Percentiles rank a stretch among this genome's conserved stretches.
Evolutionary conservation across 139 green algal genomes (phyloP).

Genomic region (Chlorella vulgaris): DNA sequence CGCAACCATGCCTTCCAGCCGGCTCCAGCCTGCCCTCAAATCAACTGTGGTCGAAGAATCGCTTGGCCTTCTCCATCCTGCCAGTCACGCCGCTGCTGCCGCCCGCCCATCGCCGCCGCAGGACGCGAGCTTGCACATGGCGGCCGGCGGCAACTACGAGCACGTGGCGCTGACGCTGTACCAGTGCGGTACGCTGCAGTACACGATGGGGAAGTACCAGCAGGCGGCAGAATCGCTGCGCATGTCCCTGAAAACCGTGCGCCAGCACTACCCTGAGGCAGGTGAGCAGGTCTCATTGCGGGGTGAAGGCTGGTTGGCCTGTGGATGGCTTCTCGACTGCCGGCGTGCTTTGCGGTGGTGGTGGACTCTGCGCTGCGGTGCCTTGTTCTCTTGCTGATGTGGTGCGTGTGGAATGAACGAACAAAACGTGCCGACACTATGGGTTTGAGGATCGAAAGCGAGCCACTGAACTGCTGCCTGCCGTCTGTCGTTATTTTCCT

Average conservation of each 20-base stretch:
- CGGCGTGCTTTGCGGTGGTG: no score
- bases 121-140: constrained; percentile 22
- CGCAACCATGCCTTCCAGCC: neutral
- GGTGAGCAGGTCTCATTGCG: neutral
- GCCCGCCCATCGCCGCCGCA: no score
- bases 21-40: no score
- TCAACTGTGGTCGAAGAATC: no score
- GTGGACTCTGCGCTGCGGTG: no score
- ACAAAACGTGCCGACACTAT: no score
- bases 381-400: no score
- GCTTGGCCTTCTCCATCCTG: no score
- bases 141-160: constrained; percentile 3
- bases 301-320: neutral
- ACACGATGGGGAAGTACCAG: constrained; percentile 32
- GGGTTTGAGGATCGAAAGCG: no score
- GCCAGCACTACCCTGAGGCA: constrained; percentile 2
- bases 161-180: constrained; percentile 20
- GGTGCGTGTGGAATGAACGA: no score
- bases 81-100: no score
- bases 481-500: neutral
- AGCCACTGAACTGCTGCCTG: neutral
- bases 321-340: neutral
- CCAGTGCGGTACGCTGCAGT: constrained; percentile 39
- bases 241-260: neutral
- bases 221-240: constrained; percentile 9